These are phyloP conservation scores for Hortaea werneckii DNA, from an alignment of 2,329 filamentous ascomycete species.

Conservation along the genomic window DNA sequence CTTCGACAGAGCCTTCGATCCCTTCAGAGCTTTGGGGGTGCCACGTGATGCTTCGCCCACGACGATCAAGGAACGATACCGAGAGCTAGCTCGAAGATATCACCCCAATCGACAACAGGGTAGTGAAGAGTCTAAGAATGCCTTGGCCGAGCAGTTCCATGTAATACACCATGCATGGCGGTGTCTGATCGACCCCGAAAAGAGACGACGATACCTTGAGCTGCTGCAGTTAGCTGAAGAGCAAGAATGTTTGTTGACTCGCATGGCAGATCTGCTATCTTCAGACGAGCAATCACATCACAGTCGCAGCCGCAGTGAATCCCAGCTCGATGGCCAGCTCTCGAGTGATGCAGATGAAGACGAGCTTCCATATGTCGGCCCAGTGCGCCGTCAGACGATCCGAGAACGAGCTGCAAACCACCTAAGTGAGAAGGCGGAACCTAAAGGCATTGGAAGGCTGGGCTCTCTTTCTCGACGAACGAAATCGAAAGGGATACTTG, in stretches of 20 bases:
- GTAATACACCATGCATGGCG: conserved; percentile 22
- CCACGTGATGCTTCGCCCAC: conserved; percentile 61
- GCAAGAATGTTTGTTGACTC: conserved; percentile 16
- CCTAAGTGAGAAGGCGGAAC: neutral
- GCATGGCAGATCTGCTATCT: conserved; percentile 17
- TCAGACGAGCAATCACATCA: conserved; percentile 3
- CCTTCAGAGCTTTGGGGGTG: conserved; percentile 71
- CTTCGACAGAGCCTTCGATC: conserved; percentile 42
- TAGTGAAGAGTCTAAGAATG: conserved; percentile 31
- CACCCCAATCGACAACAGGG: conserved; percentile 50
- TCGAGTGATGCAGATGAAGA: conserved; percentile 26
- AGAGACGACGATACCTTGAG: conserved; percentile 19
- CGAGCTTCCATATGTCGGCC: conserved; percentile 18
- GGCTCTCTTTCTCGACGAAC: neutral
- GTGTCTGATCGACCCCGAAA: conserved; percentile 17
- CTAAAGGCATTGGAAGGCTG: neutral
- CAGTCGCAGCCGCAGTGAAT: conserved; percentile 4
- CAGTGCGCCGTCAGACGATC: conserved; percentile 15
- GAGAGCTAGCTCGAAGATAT: conserved; percentile 75
- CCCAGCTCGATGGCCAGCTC: conserved; percentile 16
- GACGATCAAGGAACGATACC: conserved; percentile 81
- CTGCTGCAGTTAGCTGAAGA: conserved; percentile 20
- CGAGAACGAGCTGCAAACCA: conserved; percentile 4
- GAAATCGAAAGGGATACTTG: neutral
- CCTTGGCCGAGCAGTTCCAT: conserved; percentile 20